phyloP scores from a whole-genome alignment of 345 rosid species.

The Eucalyptus grandis region DNA sequence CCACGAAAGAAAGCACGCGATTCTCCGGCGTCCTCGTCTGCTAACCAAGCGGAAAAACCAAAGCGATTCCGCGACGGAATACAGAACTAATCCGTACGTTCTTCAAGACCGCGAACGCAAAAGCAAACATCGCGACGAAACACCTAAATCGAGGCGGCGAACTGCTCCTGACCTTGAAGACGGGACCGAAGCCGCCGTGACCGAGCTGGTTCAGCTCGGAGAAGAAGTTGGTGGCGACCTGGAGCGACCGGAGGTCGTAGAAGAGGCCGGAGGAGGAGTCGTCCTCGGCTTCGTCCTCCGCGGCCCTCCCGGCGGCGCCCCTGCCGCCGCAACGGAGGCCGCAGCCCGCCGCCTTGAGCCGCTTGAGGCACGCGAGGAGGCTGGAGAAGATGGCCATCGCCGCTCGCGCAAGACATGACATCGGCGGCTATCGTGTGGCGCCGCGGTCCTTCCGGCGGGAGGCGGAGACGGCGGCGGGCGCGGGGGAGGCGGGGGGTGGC shows the following conservation, averaged over 20 bases:
- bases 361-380: conserved; percentile 11
- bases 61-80: background rate
- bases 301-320: background rate
- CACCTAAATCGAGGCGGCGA: background rate
- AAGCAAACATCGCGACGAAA: background rate
- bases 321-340: background rate
- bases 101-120: background rate
- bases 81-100: background rate
- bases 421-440: background rate
- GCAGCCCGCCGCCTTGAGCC: background rate
- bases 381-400: conserved; percentile 12
- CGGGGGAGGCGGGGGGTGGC: background rate
- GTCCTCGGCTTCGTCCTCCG: background rate
- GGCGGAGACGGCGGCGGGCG: background rate
- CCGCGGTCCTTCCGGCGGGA: background rate
- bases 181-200: conserved; percentile 92
- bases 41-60: background rate
- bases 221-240: conserved; percentile 66
- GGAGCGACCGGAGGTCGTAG: conserved; percentile 46
- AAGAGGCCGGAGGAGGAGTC: conserved; percentile 29
- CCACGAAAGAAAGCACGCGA: background rate
- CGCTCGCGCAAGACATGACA: background rate
- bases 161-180: conserved; percentile 41
- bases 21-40: background rate
- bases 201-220: conserved; percentile 73